These are phyloP conservation scores for Prunella vulgaris DNA, from an alignment of 257 asterid genomes.

Conservation along the genomic window DNA sequence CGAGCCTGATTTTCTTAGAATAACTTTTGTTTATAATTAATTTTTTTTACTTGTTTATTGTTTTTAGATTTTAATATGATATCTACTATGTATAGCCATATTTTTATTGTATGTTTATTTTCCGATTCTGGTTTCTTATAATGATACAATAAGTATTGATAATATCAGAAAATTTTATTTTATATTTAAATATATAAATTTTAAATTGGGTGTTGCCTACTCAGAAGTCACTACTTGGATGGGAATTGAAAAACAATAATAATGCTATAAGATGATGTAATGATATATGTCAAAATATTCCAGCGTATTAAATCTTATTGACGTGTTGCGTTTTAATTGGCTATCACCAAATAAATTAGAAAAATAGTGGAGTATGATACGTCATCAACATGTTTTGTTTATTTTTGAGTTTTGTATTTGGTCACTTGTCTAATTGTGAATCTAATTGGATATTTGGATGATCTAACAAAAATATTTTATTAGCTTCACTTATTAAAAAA, in stretches of 20 bases:
- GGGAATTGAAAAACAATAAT: not conserved
- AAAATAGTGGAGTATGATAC: not conserved
- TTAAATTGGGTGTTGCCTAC: not conserved
- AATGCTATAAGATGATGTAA: not conserved
- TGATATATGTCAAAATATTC: not conserved
- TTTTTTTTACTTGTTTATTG: no score
- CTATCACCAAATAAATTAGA: not conserved
- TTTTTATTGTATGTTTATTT: not conserved
- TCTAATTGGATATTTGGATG: not conserved
- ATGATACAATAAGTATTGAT: not conserved
- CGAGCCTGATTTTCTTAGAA: no score
- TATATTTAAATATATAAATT: not conserved
- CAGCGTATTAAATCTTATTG: not conserved
- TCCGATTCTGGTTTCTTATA: not conserved
- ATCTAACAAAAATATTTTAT: not conserved
- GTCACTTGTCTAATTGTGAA: not conserved
- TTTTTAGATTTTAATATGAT: not conserved
- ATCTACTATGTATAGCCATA: not conserved
- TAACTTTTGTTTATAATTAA: no score
- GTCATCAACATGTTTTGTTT: not conserved
- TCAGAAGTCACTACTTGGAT: not conserved
- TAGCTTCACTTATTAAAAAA: not conserved
- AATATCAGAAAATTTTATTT: not conserved
- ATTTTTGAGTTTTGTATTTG: not conserved
- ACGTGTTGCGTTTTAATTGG: not conserved